Evolutionary conservation across 306 rosid species (phyloP), one percentile per base, ranked within the genome.

Genomic region (Trifolium dubium): DNA sequence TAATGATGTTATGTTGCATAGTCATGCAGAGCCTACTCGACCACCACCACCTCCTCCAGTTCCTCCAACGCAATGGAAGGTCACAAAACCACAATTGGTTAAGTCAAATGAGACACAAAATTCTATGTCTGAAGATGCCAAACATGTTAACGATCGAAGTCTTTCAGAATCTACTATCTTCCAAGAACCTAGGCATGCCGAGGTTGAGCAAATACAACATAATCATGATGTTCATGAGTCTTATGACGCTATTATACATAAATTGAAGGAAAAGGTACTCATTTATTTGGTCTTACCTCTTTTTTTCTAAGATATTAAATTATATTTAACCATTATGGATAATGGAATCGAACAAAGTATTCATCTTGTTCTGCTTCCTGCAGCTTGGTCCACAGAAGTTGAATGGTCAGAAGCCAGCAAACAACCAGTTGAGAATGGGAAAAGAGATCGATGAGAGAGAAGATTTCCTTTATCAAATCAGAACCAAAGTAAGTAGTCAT

Each of bases 401-500:
- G 47, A 73, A 85, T 59, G 76, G 69, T 64, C 86, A 69, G 71
- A 88, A 75, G 29, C 88, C 85, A 75, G 71, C 79, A 64, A 80
- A 85, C 77, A 80, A 85, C 77, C 86, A 79, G 41, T 75, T 76
- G 73, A 66, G 67, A 74, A 81, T 79, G 76, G 83, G 77, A 51
- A 73, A 76, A 63, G 90, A 74, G 50, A 64, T 71, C 39, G 90
- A 87, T 43, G 95, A 90, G 58, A 86, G 84, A 61, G 97, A 87
- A 64, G 97, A 91, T 80, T 94, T 94, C 76, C 85, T 94, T 43
- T 86, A 87, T 41, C 97, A 92, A 81, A 92, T 94, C 85, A 86
- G 93, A 86, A 51, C 85, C 55, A 89, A 88, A 85, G 97, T 89
- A 69, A 76, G 92, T 73, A 23, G 2, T 63, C 64, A 18, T 55